A percentile compares a stretch with the other conserved stretches of the same genome.
Conservation (phyloP, 2,329 filamentous ascomycete species). For the Ceratocystis alfenasii region DNA sequence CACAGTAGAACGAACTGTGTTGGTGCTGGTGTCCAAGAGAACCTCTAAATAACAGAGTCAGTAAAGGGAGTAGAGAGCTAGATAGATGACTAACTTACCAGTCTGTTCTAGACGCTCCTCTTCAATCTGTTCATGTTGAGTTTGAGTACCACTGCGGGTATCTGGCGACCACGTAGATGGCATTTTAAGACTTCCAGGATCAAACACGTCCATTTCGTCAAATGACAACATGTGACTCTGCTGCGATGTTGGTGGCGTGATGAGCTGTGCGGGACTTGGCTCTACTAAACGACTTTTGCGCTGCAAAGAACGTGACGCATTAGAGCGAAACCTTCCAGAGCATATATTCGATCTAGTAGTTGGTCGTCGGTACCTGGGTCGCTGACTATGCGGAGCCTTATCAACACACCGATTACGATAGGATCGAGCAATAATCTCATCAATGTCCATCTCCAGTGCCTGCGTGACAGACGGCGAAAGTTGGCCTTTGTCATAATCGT, state of each 20-base stretch:
- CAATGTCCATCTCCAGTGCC: slow-evolving; percentile 18
- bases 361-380: not conserved
- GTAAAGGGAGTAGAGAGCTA: not conserved
- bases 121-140: not conserved
- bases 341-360: not conserved
- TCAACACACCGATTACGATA: slow-evolving; percentile 4
- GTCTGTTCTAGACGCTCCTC: not conserved
- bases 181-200: not conserved
- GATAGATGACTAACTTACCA: not conserved
- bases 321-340: not conserved
- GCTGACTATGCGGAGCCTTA: not conserved
- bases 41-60: not conserved
- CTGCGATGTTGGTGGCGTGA: slow-evolving; percentile 17
- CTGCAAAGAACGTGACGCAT: not conserved
- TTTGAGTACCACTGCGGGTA: too few species aligned
- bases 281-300: not conserved
- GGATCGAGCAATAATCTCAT: slow-evolving; percentile 16
- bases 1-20: not conserved
- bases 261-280: not conserved
- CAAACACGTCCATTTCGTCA: slow-evolving; percentile 13
- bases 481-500: not conserved
- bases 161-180: not conserved
- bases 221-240: not conserved
- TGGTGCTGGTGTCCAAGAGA: not conserved
- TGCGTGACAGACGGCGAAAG: slow-evolving; percentile 16